Conservation (phyloP, 768 basidiomycete genomes). For the Pleurotus platypus region DNA sequence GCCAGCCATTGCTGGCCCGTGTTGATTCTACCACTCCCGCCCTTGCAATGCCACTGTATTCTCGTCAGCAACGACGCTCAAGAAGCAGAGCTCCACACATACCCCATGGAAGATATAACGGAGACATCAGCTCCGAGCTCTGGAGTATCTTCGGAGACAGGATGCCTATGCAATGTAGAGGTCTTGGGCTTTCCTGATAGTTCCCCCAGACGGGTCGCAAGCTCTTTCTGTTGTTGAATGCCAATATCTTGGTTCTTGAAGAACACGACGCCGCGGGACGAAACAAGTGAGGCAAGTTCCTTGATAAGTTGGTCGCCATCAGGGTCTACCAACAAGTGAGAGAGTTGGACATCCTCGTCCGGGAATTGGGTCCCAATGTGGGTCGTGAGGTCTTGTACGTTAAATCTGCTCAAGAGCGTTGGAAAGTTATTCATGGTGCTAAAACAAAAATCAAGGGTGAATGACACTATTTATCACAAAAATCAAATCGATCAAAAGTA, state of each 20-base stretch:
- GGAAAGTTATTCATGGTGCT: too few relatives aligned
- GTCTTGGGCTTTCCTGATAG: slow-evolving; percentile 44
- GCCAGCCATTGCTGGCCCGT: slow-evolving; percentile 47
- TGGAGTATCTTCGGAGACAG: slow-evolving; percentile 43
- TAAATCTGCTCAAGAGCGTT: not conserved
- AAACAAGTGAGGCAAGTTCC: slow-evolving; percentile 51
- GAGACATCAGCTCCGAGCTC: slow-evolving; percentile 53
- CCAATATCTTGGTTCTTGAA: slow-evolving; percentile 53
- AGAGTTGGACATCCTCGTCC: slow-evolving; percentile 39
- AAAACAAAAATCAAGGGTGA: too few relatives aligned
- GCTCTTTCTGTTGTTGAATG: slow-evolving; percentile 46
- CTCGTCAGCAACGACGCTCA: not conserved
- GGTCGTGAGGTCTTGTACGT: slow-evolving; percentile 37
- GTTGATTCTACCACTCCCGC: slow-evolving; percentile 25
- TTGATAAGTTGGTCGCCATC: slow-evolving; percentile 48
- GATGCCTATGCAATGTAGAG: slow-evolving; percentile 53
- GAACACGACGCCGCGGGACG: slow-evolving; percentile 62
- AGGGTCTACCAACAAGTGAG: slow-evolving; percentile 35
- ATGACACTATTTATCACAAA: too few relatives aligned
- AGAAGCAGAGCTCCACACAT: slow-evolving; percentile 9
- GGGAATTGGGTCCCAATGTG: slow-evolving; percentile 56
- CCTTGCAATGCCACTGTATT: slow-evolving; percentile 32
- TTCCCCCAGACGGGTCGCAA: slow-evolving; percentile 45
- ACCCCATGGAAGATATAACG: slow-evolving; percentile 46
- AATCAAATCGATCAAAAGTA: too few relatives aligned